phyloP scores from a whole-genome alignment of 2,329 filamentous ascomycete species.

The Tolypocladium ophioglossoides region DNA sequence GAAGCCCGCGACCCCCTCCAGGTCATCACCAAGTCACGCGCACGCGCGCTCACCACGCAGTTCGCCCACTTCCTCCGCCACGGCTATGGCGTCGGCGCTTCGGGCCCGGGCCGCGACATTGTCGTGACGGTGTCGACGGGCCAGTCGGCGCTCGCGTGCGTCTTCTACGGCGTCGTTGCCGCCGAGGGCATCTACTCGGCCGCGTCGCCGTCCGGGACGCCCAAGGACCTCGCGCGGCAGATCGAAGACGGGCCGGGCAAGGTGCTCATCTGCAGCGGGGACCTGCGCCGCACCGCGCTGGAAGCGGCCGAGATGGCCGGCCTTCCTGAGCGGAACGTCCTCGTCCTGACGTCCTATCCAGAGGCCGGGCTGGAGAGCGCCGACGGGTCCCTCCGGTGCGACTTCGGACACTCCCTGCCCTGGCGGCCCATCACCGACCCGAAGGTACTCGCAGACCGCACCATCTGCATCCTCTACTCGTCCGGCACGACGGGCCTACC shows the following conservation, averaged over 20 bases:
- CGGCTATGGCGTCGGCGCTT: conserved; percentile 38
- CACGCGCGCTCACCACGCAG: conserved; percentile 36
- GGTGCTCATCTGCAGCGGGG: conserved; percentile 34
- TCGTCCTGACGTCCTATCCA: conserved; percentile 35
- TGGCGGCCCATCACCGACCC: conserved; percentile 46
- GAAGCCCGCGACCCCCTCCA: conserved; percentile 46
- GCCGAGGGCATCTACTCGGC: conserved; percentile 50
- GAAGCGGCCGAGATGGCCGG: conserved; percentile 37
- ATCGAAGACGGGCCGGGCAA: conserved; percentile 25
- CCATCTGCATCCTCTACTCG: conserved; percentile 34
- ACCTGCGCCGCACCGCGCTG: conserved; percentile 32
- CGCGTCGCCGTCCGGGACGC: conserved; percentile 38
- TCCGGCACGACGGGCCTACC: conserved; percentile 38
- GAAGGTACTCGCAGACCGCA: conserved; percentile 27
- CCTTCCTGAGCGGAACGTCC: conserved; percentile 32
- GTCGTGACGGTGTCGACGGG: conserved; percentile 47
- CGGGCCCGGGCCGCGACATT: conserved; percentile 38
- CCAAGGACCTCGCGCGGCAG: conserved; percentile 38
- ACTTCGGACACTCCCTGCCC: conserved; percentile 25
- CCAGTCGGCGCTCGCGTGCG: conserved; percentile 39
- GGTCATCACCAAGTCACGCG: conserved; percentile 39
- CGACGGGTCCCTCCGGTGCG: conserved; percentile 12
- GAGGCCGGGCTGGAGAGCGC: conserved; percentile 14
- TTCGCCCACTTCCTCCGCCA: conserved; percentile 44
- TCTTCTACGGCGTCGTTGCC: conserved; percentile 47